Base-by-base conservation (phyloP, 345 rosid genomes). In the Populus simonii region DNA sequence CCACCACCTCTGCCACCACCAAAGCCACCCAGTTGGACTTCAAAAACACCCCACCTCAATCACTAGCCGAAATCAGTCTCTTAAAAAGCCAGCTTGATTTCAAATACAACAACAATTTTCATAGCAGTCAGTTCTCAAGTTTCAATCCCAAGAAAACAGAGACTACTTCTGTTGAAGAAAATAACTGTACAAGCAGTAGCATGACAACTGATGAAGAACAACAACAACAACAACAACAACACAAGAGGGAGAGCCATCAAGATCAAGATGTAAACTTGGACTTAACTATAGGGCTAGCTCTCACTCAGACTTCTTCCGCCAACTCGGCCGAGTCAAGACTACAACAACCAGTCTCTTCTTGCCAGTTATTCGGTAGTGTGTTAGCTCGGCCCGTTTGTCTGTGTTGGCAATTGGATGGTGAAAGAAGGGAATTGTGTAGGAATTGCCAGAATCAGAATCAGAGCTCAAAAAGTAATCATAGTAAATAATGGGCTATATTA, bases 131-230 rank as follows among this genome's bases (percentile, higher is more conserved):
- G 65, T 68, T 29, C 71, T 22, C 75, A 47, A 51, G 66, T 65
- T 55, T 72, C 73, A 78, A 71, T 49, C 20, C 79, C 33, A 36
- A 59, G 22, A 83, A 84, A 67, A 25, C 83, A 63, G 89, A 85
- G 57, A 15, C 27, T 6, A 3, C 45, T 67, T 78, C 87, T 7
- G 18, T 55, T 2, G 91, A 87, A 51, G 91, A 90, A 53, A 83
- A 70, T 36, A 84, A 81, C 76, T 88, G 87, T 72, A 78, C 77
- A 43, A 87, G 80, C 85, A 86, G 92, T 35, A 83, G 91, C 77
- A 86, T 80, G 83, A 90, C 88, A 22, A 85, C 94, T 7, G 92
- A 89, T 59, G 91, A 86, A 69, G 87, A 89, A 41, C 88, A 83
- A 18, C 79, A 83, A 22, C 71, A n/a, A n/a, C n/a, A n/a, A n/a